Percentiles rank a stretch among this genome's conserved stretches.
Conservation (phyloP, 2,329 filamentous ascomycete species). For the Alternaria longipes region DNA sequence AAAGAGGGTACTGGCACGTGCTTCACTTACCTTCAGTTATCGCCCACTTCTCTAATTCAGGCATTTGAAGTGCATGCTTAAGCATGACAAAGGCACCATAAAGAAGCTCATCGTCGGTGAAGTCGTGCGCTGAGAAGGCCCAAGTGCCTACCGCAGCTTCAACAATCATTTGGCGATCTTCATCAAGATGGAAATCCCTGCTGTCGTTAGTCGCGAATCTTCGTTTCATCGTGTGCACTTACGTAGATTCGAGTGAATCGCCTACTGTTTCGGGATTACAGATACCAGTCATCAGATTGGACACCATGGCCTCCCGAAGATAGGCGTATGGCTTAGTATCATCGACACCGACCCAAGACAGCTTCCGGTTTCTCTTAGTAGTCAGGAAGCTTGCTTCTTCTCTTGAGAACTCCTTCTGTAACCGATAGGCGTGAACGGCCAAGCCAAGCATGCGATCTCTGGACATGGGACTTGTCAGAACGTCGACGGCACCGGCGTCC, state of each 20-base stretch:
- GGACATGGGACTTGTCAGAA: slow-evolving; percentile 81
- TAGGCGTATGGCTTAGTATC: slow-evolving; percentile 89
- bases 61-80: slow-evolving; percentile 83
- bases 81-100: slow-evolving; percentile 89
- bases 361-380: slow-evolving; percentile 77
- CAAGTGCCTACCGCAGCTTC: slow-evolving; percentile 77
- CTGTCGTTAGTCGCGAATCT: slow-evolving; percentile 26
- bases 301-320: slow-evolving; percentile 91
- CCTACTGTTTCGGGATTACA: slow-evolving; percentile 73
- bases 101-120: slow-evolving; percentile 88
- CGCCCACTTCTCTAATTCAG: slow-evolving; percentile 81
- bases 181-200: slow-evolving; percentile 72
- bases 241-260: slow-evolving; percentile 71
- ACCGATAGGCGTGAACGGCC: slow-evolving; percentile 83
- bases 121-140: slow-evolving; percentile 90
- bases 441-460: slow-evolving; percentile 77
- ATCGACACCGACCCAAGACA: slow-evolving; percentile 90
- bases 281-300: slow-evolving; percentile 86
- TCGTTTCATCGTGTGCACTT: slow-evolving; percentile 35
- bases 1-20: neutral
- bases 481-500: slow-evolving; percentile 86
- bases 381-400: slow-evolving; percentile 78
- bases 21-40: slow-evolving; percentile 75
- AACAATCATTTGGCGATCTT: slow-evolving; percentile 72
- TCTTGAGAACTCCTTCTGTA: slow-evolving; percentile 77